Base-by-base conservation (phyloP, 2,329 filamentous ascomycete genomes). In the Juglanconis sp. region DNA sequence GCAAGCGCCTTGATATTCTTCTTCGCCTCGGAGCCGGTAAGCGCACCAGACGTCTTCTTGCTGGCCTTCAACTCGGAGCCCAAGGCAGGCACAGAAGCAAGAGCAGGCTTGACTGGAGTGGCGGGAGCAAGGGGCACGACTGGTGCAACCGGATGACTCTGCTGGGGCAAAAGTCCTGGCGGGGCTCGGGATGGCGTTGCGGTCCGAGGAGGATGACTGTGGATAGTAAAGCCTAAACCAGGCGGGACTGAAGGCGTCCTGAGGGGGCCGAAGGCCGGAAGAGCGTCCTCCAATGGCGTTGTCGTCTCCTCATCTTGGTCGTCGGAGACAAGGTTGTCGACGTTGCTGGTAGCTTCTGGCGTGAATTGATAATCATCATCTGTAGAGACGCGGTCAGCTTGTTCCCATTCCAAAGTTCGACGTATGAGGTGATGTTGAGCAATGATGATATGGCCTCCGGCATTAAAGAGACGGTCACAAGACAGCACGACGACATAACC, bases 291-390 rank as follows among this genome's bases (percentile, higher is more conserved):
- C 34, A 56, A 34, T 9, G 42, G 24, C 17, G 54, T 40, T 11
- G 52, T 13, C 10, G 24, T 34, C 4, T 63, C 61, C 11, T 65
- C 67, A 17, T 67, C 60, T 7, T 70, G 68, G n/a, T 83, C 76
- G 68, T 91, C 88, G 30, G 86, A 84, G 11, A 91, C 87, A 4
- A 91, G 75, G 3, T 86, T 86, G 70, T 90, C 87, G 46, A 91
- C 84, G n/a, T 83, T 87, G 48, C 79, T 78, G 3, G 79, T 81
- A 11, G 81, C 86, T 65, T 87, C 86, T 63, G 87, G 85, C 50
- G 87, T 76, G 10, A 81, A 82, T 60, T 79, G 77, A n/a, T 85
- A 72, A 53, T 85, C 82, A 68, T 89, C 86, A 73, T 88, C 87
- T 90, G 75, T 66, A 69, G 56, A 59, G 68, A 69, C 69, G 68